phyloP scores from a whole-genome alignment of 371 early-diverging fungal genomes.

The Mucor racemosus region DNA sequence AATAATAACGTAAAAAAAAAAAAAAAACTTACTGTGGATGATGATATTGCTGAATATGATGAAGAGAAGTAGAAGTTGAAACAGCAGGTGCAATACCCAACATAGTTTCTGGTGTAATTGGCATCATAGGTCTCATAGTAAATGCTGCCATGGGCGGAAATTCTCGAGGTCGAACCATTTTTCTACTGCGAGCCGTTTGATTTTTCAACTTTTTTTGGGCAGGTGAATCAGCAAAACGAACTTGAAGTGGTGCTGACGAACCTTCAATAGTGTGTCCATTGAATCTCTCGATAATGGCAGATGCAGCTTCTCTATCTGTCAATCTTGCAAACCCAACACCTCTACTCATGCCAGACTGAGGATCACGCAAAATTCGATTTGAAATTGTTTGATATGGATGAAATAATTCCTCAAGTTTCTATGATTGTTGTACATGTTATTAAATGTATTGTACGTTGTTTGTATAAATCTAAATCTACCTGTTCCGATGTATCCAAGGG shows the following conservation, averaged over 20 bases:
- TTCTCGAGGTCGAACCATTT: conserved; percentile 30
- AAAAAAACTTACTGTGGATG: conserved; percentile 24
- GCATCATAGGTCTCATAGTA: conserved; percentile 41
- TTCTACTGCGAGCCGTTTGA: conserved; percentile 48
- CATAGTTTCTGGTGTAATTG: conserved; percentile 56
- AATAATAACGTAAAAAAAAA: background rate
- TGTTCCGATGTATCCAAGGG: conserved; percentile 75
- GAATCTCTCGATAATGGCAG: conserved; percentile 69
- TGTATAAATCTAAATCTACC: conserved; percentile 12
- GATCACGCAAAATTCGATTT: conserved; percentile 72
- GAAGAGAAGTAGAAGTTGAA: background rate
- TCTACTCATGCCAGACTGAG: conserved; percentile 55
- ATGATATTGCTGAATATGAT: conserved; percentile 16
- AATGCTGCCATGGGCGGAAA: conserved; percentile 41
- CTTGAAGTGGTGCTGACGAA: conserved; percentile 68
- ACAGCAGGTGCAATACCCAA: conserved; percentile 44
- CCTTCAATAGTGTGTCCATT: conserved; percentile 66
- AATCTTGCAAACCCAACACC: conserved; percentile 85
- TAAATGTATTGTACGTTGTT: too few relatives aligned
- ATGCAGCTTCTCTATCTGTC: conserved; percentile 39
- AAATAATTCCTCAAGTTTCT: conserved; percentile 62
- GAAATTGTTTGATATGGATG: conserved; percentile 70
- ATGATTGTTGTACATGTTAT: too few relatives aligned
- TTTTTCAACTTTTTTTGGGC: conserved; percentile 80
- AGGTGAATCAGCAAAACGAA: conserved; percentile 81